Evolutionary conservation across 352 stramenopile genomes (phyloP).

Genomic region (Blastocystis sp.): DNA sequence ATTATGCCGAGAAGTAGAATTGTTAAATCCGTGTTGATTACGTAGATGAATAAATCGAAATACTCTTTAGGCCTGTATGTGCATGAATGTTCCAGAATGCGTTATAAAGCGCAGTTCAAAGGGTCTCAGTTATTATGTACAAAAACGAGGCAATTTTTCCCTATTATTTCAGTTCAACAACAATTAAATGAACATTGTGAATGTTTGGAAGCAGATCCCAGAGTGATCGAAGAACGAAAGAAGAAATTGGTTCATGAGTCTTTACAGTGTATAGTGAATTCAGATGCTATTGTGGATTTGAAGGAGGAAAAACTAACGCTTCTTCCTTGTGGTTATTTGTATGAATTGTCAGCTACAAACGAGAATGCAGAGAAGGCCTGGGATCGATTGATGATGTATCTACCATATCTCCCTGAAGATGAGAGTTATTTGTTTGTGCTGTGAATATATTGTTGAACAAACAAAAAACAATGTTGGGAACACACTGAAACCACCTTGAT

Average conservation of each 20-base stretch:
- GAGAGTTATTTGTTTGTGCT: too few species aligned
- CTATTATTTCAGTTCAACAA: background rate
- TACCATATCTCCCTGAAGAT: too few species aligned
- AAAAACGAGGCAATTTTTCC: background rate
- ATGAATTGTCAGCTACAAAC: too few species aligned
- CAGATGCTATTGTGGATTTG: too few species aligned
- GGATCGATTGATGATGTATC: too few species aligned
- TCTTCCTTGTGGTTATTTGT: too few species aligned
- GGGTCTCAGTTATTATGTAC: background rate
- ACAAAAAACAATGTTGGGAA: too few species aligned
- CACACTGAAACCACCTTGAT: too few species aligned
- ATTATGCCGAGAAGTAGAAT: background rate
- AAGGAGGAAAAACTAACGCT: too few species aligned
- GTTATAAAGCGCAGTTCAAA: constrained; percentile 3
- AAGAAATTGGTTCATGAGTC: background rate
- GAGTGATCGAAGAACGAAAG: background rate
- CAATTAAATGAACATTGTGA: background rate
- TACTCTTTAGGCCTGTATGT: constrained; percentile 15
- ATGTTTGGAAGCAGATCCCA: background rate
- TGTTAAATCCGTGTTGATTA: background rate
- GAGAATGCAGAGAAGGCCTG: too few species aligned
- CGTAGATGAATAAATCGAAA: background rate
- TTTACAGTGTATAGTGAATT: background rate
- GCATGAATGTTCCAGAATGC: constrained; percentile 4
- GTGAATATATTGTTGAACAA: too few species aligned